Evolutionary conservation across 805 yeast genomes (phyloP).

Genomic region (Pachysolen tannophilus): DNA sequence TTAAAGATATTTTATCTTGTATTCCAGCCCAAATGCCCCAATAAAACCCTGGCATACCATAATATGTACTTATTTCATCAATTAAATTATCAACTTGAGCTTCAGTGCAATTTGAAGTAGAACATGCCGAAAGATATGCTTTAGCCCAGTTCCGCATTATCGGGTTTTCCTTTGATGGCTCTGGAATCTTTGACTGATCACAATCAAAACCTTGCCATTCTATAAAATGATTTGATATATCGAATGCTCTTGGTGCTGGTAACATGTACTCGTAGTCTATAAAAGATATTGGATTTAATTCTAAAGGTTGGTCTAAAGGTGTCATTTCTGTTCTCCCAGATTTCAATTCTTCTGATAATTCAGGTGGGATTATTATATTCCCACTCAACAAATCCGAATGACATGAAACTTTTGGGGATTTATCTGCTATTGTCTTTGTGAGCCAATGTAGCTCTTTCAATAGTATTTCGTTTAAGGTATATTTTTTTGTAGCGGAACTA

Average conservation of each 20-base stretch:
- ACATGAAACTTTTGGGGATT: conserved; percentile 51
- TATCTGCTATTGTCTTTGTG: conserved; percentile 25
- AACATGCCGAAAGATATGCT: conserved; percentile 37
- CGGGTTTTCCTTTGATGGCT: conserved; percentile 33
- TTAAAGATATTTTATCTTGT: conserved; percentile 58
- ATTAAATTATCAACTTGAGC: conserved; percentile 35
- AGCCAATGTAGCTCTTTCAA: conserved; percentile 50
- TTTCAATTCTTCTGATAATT: conserved; percentile 14
- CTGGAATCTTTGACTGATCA: conserved; percentile 50
- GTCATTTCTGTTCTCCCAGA: neutral
- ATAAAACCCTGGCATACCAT: conserved; percentile 77
- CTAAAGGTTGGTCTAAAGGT: neutral
- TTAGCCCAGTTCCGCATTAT: conserved; percentile 49
- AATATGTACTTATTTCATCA: conserved; percentile 49
- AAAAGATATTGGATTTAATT: conserved; percentile 39
- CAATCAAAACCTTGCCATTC: conserved; percentile 84
- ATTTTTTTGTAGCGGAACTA: too few relatives aligned
- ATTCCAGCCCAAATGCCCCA: conserved; percentile 85
- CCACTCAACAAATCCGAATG: conserved; percentile 75
- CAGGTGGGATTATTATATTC: conserved; percentile 53
- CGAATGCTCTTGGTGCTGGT: conserved; percentile 68
- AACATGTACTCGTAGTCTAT: conserved; percentile 70
- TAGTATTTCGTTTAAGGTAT: conserved; percentile 27
- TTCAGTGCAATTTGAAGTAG: conserved; percentile 8
- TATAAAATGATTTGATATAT: conserved; percentile 65